Base-by-base conservation (phyloP, 1,284 basidiomycete genomes). In the Pseudozyma tsukubaensis region DNA sequence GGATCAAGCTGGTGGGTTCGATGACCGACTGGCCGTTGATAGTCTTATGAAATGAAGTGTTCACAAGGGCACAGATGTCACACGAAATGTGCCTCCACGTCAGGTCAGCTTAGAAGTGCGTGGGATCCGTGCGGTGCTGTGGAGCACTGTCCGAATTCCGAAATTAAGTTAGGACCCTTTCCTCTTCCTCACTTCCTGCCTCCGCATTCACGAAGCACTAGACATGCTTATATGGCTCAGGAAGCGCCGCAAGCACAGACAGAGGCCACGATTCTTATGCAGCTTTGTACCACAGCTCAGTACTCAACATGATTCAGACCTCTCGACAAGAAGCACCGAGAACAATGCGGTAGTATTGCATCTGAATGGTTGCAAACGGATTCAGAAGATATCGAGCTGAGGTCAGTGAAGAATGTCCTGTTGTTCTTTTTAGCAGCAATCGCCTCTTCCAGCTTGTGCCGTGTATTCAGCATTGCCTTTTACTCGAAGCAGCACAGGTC, bases 401-500 rank as follows among this genome's bases (percentile, higher is more conserved):
- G 24, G 24, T 29, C 24, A 29, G 24, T 6, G 3, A 29, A 3
- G 24, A 29, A 29, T 29, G 24, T 29, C 24, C 24, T 29, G 24
- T 29, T 6, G 24, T 29, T 3, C 3, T 29, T 6, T 29, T 29
- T 29, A 29, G 24, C 24, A 29, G 24, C 24, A 29, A 29, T 29
- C 24, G 24, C 24, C 6, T 29, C 24, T 29, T 29, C 24, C 24
- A 29, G 24, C 24, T 29, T 29, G 24, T 29, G 24, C 24, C 24
- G 21, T 21, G 18, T 35, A 50, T 50, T 74, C 71, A 74, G 67
- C 57, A 74, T 74, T 74, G 72, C 72, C 72, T 74, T 74, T 70
- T 74, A 74, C 66, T 65, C 66, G 36, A 34, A 47, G 44, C 53
- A 55, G 57, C 57, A 21, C 49, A 29, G 18, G 10, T 19, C 16